Percentiles rank a stretch among this genome's conserved stretches.
These are phyloP conservation scores for Fraxinus pennsylvanica DNA, from an alignment of 257 asterid genomes.

Conservation along the genomic window DNA sequence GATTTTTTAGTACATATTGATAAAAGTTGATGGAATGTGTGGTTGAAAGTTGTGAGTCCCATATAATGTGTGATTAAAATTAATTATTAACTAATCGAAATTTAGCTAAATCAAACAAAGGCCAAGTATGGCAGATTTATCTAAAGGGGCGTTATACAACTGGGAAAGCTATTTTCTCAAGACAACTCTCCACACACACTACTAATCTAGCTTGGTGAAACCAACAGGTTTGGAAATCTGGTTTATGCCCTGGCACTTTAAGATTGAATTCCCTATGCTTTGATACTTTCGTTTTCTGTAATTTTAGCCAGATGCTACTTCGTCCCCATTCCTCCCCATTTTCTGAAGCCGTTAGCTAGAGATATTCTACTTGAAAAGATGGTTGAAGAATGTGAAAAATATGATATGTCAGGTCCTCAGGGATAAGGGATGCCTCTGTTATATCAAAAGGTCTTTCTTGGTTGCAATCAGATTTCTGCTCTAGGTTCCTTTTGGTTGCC, in stretches of 20 bases:
- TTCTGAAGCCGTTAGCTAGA: not conserved
- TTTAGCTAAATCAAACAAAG: too few species aligned
- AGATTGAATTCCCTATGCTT: not conserved
- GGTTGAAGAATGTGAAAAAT: not conserved
- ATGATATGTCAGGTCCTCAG: not conserved
- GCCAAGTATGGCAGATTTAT: not conserved
- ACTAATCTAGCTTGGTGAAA: not conserved
- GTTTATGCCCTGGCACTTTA: not conserved
- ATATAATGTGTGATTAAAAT: too few species aligned
- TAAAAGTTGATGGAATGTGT: too few species aligned
- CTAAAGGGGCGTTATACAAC: not conserved
- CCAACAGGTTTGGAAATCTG: not conserved
- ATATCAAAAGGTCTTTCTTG: not conserved
- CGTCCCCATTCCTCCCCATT: not conserved
- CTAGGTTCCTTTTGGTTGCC: not conserved
- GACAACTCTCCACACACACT: not conserved
- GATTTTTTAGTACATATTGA: too few species aligned
- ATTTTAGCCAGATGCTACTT: not conserved
- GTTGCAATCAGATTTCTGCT: not conserved
- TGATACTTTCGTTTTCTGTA: not conserved
- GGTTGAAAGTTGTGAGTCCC: too few species aligned
- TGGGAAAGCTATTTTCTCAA: not conserved
- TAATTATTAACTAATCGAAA: too few species aligned
- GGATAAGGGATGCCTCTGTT: not conserved
- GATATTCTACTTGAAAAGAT: not conserved